Percentiles rank a stretch among this genome's conserved stretches.
Conservation (phyloP, 1,284 basidiomycete genomes). For the Pseudozyma pruni region DNA sequence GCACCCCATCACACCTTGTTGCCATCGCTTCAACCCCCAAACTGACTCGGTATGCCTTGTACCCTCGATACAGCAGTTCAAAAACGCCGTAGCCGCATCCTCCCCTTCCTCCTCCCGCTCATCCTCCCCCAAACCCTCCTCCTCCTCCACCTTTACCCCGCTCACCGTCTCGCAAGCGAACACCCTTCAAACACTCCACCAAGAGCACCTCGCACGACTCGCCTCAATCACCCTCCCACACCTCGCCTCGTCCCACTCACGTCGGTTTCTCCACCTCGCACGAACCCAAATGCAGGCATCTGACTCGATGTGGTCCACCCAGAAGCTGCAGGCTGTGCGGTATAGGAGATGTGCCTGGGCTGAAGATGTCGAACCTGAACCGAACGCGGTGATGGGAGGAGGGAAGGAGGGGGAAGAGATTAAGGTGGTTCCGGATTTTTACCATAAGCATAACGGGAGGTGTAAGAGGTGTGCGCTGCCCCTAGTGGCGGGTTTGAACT, state of each 20-base stretch:
- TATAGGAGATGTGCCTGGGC: conserved; percentile 28
- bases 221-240: conserved; percentile 19
- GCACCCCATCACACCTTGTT: neutral
- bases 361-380: conserved; percentile 23
- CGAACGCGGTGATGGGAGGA: too few species aligned
- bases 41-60: neutral
- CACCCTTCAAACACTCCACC: conserved; percentile 27
- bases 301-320: conserved; percentile 19
- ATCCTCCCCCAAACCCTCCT: conserved; percentile 4
- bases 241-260: conserved; percentile 29
- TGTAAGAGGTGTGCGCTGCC: conserved; percentile 22
- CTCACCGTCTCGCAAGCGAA: conserved; percentile 16
- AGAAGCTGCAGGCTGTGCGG: conserved; percentile 6
- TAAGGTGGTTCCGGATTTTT: conserved; percentile 29
- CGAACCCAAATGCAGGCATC: neutral
- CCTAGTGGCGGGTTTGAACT: conserved; percentile 18
- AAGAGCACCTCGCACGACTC: conserved; percentile 34
- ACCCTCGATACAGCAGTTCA: conserved; percentile 15
- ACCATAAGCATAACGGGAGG: conserved; percentile 27
- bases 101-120: conserved; percentile 3
- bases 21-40: too few species aligned
- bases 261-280: conserved; percentile 28
- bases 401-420: neutral
- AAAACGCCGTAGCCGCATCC: conserved; percentile 25
- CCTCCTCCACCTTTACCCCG: neutral